Base-by-base conservation (phyloP, 2,329 filamentous ascomycete species). In the Diaporthe vaccinii region DNA sequence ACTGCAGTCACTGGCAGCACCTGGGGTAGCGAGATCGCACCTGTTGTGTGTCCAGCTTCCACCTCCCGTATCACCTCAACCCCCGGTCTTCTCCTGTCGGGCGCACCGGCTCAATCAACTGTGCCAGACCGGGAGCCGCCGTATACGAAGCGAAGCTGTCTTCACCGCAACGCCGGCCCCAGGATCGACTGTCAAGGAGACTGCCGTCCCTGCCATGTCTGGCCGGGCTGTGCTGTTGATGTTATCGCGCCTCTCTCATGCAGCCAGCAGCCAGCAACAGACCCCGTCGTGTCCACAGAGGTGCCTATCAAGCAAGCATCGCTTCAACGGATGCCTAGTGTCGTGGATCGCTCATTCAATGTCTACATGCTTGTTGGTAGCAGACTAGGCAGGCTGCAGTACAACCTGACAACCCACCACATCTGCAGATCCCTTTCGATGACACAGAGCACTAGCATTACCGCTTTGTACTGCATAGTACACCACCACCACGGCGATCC, bases 311-410 rank as follows among this genome's bases (percentile, higher is more conserved):
- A 69, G 65, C 65, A 39, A 41, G 65, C 65, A 41, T 55, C 49
- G 65, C 65, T 69, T 69, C 46, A 69, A n/a, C 31, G 49, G 65
- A 55, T 55, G 65, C 65, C 65, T 55, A 41, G 46, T 55, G 49
- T 55, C 46, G 49, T 41, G 46, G 65, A 55, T 55, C 65, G 49
- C 34, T 53, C 39, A 20, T 53, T 68, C 65, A 53, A 68, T 28
- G 22, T 28, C 65, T 41, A 55, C 65, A 55, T 69, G 34, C 65
- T 39, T 69, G 31, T 69, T 69, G 39, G 65, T 28, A 69, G 65
- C 65, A 53, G 65, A 31, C 65, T 53, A 55, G 46, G 65, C 65
- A 55, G 62, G 74, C 72, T 74, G 74, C 65, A 59, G 74, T 76
- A 74, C 74, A 53, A 65, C 69, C 55, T 74, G 55, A n/a, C 53